phyloP scores from a whole-genome alignment of 106 monocot species.

The Chionographis japonica region DNA sequence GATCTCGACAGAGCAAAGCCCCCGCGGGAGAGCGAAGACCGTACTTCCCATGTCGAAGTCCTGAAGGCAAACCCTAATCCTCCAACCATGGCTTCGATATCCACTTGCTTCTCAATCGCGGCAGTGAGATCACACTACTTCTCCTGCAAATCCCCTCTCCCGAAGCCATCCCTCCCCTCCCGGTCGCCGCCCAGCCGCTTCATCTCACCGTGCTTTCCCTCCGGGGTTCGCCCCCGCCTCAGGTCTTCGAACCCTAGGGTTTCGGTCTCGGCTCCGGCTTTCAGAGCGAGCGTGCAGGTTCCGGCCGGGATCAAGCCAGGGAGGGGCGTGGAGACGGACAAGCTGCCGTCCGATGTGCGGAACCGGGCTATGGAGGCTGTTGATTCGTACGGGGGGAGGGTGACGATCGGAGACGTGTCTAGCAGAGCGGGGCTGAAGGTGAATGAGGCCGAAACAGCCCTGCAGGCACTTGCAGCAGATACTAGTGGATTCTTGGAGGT shows the following conservation, averaged over 20 bases:
- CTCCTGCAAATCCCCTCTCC: conserved; percentile 11
- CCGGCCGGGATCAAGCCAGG: conserved; percentile 50
- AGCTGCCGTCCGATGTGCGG: conserved; percentile 63
- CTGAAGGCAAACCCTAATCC: no score
- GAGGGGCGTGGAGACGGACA: conserved; percentile 76
- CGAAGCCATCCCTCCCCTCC: conserved; percentile 14
- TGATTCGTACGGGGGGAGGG: conserved; percentile 70
- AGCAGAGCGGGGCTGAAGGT: conserved; percentile 71
- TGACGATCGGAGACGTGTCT: conserved; percentile 92
- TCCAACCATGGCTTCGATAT: conserved; percentile 38
- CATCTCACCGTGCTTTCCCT: neutral
- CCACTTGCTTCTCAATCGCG: conserved; percentile 17
- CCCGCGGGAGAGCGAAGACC: no score
- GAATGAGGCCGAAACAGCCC: conserved; percentile 75
- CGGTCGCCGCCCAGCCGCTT: neutral
- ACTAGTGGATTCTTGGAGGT: conserved; percentile 96
- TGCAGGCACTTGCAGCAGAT: conserved; percentile 92
- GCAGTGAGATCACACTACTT: neutral
- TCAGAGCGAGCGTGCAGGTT: conserved; percentile 46
- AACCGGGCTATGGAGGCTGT: conserved; percentile 74
- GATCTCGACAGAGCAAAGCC: no score
- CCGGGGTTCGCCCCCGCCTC: conserved; percentile 13
- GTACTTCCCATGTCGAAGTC: no score
- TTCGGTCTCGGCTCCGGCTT: conserved; percentile 7
- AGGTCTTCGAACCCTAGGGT: conserved; percentile 8